These are phyloP conservation scores for Pichia sp. DNA, from an alignment of 1,139 yeast species.

Conservation along the genomic window DNA sequence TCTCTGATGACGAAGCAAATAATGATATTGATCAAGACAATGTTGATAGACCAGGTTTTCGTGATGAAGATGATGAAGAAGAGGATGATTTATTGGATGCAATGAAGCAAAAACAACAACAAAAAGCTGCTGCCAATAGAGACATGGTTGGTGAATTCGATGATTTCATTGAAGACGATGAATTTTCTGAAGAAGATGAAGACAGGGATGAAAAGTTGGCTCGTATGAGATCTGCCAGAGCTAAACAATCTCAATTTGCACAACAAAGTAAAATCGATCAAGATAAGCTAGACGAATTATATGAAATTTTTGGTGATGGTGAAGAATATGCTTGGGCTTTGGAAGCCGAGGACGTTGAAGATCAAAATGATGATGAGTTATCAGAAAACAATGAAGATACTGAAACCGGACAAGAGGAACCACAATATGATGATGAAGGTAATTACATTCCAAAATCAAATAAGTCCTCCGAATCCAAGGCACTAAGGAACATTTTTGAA, in stretches of 20 bases:
- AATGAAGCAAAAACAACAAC: slow-evolving; percentile 19
- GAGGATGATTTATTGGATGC: slow-evolving; percentile 27
- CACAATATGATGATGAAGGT: slow-evolving; percentile 36
- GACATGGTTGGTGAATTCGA: slow-evolving; percentile 69
- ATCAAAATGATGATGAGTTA: slow-evolving; percentile 25
- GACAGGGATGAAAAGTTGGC: slow-evolving; percentile 30
- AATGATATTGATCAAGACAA: neutral
- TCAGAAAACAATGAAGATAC: slow-evolving; percentile 28
- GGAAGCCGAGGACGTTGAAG: slow-evolving; percentile 70
- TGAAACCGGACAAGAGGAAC: slow-evolving; percentile 28
- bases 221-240: slow-evolving; percentile 28
- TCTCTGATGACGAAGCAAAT: slow-evolving; percentile 40
- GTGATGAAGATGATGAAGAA: slow-evolving; percentile 30
- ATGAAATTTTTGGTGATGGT: slow-evolving; percentile 95
- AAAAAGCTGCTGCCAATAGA: slow-evolving; percentile 9
- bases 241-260: slow-evolving; percentile 21
- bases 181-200: slow-evolving; percentile 84
- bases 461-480: slow-evolving; percentile 19
- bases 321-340: slow-evolving; percentile 98
- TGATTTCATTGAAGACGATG: slow-evolving; percentile 96
- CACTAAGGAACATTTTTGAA: slow-evolving; percentile 86
- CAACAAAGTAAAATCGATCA: slow-evolving; percentile 52
- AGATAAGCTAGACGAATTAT: slow-evolving; percentile 86
- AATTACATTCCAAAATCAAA: slow-evolving; percentile 45
- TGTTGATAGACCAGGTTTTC: slow-evolving; percentile 11